Percentiles rank a stretch among this genome's conserved stretches.
Evolutionary conservation across 352 stramenopile species (phyloP).

Genomic region (Phytopythium vexans): DNA sequence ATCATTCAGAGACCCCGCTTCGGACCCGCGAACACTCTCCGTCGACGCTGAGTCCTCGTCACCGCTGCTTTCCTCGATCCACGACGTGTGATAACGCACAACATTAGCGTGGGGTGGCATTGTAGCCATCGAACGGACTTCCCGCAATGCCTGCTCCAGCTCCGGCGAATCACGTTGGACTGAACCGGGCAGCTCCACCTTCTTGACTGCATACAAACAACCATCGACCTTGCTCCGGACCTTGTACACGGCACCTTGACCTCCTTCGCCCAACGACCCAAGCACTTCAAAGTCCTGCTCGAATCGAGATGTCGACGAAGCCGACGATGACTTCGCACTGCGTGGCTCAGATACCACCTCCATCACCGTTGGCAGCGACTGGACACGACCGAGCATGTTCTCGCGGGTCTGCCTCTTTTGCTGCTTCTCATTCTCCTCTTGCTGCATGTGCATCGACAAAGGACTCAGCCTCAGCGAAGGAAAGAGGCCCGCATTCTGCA

Average conservation of each 20-base stretch:
- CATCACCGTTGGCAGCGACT: constrained; percentile 6
- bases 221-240: constrained; percentile 70
- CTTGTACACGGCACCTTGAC: constrained; percentile 75
- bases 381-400: neutral
- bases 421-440: constrained; percentile 19
- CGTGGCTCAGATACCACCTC: neutral
- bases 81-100: constrained; percentile 78
- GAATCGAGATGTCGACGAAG: constrained; percentile 40
- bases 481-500: neutral
- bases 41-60: constrained; percentile 24
- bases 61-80: constrained; percentile 51
- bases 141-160: constrained; percentile 60
- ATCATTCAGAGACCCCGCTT: constrained; percentile 17
- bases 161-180: constrained; percentile 34
- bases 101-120: constrained; percentile 73
- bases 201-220: constrained; percentile 77
- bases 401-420: constrained; percentile 16
- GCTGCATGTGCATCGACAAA: constrained; percentile 4
- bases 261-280: constrained; percentile 57
- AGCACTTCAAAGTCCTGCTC: constrained; percentile 75
- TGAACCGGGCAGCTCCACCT: constrained; percentile 48
- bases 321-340: constrained; percentile 3
- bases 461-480: constrained; percentile 1
- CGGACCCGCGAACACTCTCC: constrained; percentile 33
- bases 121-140: constrained; percentile 73